Base-by-base conservation (phyloP, 2,329 filamentous ascomycete genomes). In the Tolypocladium pustulatum region DNA sequence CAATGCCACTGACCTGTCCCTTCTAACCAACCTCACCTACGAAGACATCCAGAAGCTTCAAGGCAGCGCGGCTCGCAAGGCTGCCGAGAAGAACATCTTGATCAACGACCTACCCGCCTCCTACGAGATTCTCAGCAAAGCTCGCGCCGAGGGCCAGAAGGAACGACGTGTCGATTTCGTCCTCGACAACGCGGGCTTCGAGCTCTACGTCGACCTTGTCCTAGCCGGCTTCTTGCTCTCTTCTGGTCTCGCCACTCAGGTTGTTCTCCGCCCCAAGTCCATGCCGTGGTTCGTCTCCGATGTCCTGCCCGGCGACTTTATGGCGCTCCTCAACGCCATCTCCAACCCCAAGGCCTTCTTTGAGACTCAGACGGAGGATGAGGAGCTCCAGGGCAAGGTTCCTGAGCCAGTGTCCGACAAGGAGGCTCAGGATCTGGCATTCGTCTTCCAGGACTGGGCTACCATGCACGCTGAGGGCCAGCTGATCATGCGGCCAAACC, bases 241-340 rank as follows among this genome's bases (percentile, higher is more conserved):
- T 0, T 81, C 91, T 0, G 90, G 88, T 0, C 83, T 99, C 7
- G 94, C 94, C 0, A 97, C 92, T 0, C 85, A 85, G 30, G 81
- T 99, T 17, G 86, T 97, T 25, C 81, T 99, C 12, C 92, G 96
- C 68, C 92, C 94, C 56, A 99, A 99, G 76, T 87, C 86, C 27
- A 92, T 99, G 60, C 94, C 94, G 0, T 99, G 94, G 94, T 99
- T 97, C 70, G 94, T 99, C 54, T 97, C 91, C 0, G 94, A 99
- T 67, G 94, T 97, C 4, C 75, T 96, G 13, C 92, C 93, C 0
- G 81, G 78, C 46, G 94, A 99, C 74, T 97, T 97, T 66, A 81
- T 79, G 1, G 85, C 87, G n/a, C 81, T 97, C 2, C 83, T 99
- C 56, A 85, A 83, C 62, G 90, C 88, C 5, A 81, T 99, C n/a